A percentile compares a stretch with the other conserved stretches of the same genome.
These are phyloP conservation scores for Lathyrus sativus DNA, from an alignment of 306 rosid species.

Conservation along the genomic window DNA sequence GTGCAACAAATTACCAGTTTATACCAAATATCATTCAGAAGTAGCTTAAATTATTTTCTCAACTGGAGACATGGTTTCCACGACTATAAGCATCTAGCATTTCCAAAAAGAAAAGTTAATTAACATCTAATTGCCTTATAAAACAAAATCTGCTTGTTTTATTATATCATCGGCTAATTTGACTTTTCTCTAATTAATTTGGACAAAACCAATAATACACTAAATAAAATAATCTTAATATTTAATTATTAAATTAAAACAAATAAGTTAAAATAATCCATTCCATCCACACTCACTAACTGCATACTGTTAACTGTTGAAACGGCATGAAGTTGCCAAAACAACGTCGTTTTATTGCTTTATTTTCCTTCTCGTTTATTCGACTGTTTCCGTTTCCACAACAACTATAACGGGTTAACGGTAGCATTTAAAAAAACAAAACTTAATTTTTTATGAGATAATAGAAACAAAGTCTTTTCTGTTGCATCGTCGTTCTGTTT, in stretches of 20 bases:
- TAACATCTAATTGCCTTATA: neutral
- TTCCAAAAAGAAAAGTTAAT: slow-evolving; percentile 8
- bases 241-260: neutral
- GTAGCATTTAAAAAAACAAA: slow-evolving; percentile 17
- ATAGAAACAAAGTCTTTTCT: slow-evolving; percentile 6
- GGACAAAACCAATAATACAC: neutral
- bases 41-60: neutral
- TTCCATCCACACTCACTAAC: neutral
- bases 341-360: slow-evolving; percentile 36
- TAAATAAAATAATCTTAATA: neutral
- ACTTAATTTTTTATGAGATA: neutral
- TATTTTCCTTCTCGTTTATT: no score
- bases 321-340: neutral
- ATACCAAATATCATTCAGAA: neutral
- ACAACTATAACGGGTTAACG: slow-evolving; percentile 27
- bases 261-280: slow-evolving; percentile 5
- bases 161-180: slow-evolving; percentile 2
- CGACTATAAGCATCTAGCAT: neutral
- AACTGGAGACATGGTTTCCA: neutral
- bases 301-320: neutral
- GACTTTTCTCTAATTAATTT: neutral
- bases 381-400: no score
- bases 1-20: neutral
- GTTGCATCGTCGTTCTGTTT: neutral
- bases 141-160: slow-evolving; percentile 14